Percentiles rank a stretch among this genome's conserved stretches.
phyloP scores from a whole-genome alignment of 371 early-diverging fungal species.

The Mucor saturninus region DNA sequence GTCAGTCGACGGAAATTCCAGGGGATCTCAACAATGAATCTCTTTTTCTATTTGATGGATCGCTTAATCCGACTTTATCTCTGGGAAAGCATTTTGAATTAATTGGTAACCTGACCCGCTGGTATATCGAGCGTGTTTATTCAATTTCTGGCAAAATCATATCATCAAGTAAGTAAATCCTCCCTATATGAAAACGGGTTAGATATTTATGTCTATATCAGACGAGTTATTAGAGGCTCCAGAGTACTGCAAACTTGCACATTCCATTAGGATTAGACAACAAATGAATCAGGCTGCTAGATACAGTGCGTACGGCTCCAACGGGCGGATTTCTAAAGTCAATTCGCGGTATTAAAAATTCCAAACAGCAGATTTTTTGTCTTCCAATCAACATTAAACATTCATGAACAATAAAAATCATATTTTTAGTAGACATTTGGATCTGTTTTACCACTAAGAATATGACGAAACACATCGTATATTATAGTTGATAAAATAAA shows the following conservation, averaged over 20 bases:
- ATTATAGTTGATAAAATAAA: no score
- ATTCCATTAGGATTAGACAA: constrained; percentile 24
- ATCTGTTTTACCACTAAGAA: no score
- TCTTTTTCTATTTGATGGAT: constrained; percentile 4
- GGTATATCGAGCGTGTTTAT: constrained; percentile 25
- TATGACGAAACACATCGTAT: no score
- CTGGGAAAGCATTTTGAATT: constrained; percentile 24
- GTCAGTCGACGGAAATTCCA: constrained; percentile 5
- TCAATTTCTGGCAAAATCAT: constrained; percentile 6
- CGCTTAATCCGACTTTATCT: constrained; percentile 9
- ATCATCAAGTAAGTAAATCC: constrained; percentile 8
- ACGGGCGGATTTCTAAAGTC: no score
- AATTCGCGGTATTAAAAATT: no score
- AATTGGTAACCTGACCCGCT: constrained; percentile 8
- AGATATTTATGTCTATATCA: background rate
- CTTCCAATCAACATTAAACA: no score
- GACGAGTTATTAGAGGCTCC: constrained; percentile 12
- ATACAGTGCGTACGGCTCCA: background rate
- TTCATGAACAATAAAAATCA: no score
- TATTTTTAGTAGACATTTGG: no score
- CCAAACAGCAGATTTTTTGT: no score
- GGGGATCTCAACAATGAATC: constrained; percentile 11
- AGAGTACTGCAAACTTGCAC: constrained; percentile 25
- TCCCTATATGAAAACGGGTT: background rate
- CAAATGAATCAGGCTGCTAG: constrained; percentile 15